Conservation (phyloP, 495 filamentous ascomycete genomes). For the Aspergillus funiculosus region DNA sequence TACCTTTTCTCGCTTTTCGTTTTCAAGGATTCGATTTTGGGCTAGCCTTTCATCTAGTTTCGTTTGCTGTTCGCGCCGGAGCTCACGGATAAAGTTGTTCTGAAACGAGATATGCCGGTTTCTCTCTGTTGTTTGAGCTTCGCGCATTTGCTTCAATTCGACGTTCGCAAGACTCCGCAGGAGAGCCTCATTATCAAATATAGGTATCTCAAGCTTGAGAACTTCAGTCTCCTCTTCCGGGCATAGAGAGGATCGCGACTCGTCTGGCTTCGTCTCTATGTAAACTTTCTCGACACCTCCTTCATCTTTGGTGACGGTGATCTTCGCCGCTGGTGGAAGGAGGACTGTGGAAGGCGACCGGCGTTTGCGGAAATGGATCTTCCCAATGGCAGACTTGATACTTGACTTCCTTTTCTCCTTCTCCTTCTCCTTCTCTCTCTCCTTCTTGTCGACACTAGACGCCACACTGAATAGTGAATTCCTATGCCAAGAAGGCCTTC, state of each 20-base stretch:
- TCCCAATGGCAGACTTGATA: constrained; percentile 36
- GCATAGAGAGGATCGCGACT: constrained; percentile 3
- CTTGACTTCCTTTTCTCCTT: constrained; percentile 33
- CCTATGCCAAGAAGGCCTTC: constrained; percentile 17
- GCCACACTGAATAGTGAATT: constrained; percentile 31
- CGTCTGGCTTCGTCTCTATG: constrained; percentile 21
- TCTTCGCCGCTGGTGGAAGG: constrained; percentile 29
- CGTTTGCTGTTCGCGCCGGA: constrained; percentile 32
- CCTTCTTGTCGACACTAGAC: constrained; percentile 27
- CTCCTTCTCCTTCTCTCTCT: constrained; percentile 32
- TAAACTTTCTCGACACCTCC: constrained; percentile 28
- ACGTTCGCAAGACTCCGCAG: constrained; percentile 41
- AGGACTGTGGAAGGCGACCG: constrained; percentile 28
- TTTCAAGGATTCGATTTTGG: constrained; percentile 37
- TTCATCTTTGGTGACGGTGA: constrained; percentile 25
- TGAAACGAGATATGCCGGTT: constrained; percentile 53
- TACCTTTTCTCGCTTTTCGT: constrained; percentile 52
- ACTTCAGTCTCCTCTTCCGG: constrained; percentile 17
- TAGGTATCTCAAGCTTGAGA: constrained; percentile 34
- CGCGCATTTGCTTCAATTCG: constrained; percentile 47
- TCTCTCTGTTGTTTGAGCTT: constrained; percentile 52
- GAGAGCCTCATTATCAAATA: constrained; percentile 33
- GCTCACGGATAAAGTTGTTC: constrained; percentile 26
- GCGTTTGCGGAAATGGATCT: constrained; percentile 38
- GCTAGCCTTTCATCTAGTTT: constrained; percentile 26